phyloP scores from a whole-genome alignment of 805 yeast genomes.

The Millerozyma acaciae region DNA sequence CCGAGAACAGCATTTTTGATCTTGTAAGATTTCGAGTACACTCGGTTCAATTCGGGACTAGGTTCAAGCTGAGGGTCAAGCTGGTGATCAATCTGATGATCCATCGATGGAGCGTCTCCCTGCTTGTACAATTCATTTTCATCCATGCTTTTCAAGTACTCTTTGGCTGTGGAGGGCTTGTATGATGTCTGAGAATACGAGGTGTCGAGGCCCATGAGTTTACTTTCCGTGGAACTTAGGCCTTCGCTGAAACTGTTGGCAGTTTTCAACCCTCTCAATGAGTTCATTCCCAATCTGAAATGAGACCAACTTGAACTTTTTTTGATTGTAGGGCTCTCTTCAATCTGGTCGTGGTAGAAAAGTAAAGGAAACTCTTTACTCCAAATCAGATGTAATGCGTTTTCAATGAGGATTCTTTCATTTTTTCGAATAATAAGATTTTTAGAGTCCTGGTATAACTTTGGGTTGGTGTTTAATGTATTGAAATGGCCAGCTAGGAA shows the following conservation, averaged over 20 bases:
- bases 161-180: neutral
- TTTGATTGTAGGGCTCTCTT: constrained; percentile 1
- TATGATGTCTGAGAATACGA: neutral
- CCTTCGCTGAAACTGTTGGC: constrained; percentile 7
- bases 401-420: constrained; percentile 8
- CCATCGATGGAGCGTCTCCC: neutral
- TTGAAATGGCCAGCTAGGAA: constrained; percentile 2
- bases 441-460: neutral
- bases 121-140: neutral
- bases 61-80: no score
- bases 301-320: constrained; percentile 13
- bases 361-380: constrained; percentile 10
- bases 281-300: constrained; percentile 6
- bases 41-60: neutral
- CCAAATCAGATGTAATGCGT: constrained; percentile 7
- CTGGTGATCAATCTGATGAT: no score
- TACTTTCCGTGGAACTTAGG: neutral
- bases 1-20: constrained; percentile 6
- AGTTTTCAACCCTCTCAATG: constrained; percentile 5
- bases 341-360: neutral
- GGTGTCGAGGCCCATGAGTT: neutral
- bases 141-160: neutral
- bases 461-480: neutral
- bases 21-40: constrained; percentile 2
- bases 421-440: constrained; percentile 8